These are phyloP conservation scores for Backusella tuberculispora DNA, from an alignment of 192 early-diverging fungal genomes.

Conservation along the genomic window DNA sequence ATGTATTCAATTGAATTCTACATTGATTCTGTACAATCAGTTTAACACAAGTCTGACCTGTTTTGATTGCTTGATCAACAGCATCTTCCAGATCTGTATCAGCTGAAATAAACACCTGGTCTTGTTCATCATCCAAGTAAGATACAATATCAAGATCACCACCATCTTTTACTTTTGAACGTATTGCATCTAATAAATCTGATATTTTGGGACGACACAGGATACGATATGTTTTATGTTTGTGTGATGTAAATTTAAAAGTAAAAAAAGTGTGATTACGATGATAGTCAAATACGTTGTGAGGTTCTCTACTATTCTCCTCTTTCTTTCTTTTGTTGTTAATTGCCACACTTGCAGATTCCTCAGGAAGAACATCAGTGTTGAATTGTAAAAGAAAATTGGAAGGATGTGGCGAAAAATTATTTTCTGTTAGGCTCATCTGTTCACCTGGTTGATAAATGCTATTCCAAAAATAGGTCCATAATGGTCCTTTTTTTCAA, in stretches of 20 bases:
- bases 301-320: neutral
- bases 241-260: neutral
- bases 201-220: neutral
- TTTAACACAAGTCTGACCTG: neutral
- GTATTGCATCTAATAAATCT: neutral
- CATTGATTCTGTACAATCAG: neutral
- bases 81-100: neutral
- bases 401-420: neutral
- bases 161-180: neutral
- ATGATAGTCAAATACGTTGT: neutral
- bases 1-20: neutral
- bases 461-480: neutral
- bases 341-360: neutral
- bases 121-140: neutral
- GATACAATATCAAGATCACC: neutral
- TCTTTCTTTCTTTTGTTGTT: neutral
- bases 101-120: neutral
- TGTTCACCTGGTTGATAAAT: neutral
- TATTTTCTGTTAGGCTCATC: neutral
- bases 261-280: neutral
- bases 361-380: neutral
- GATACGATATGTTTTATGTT: neutral
- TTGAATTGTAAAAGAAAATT: neutral
- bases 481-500: neutral
- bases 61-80: constrained; percentile 7